phyloP scores from a whole-genome alignment of 2,329 filamentous ascomycete genomes.

The Scortechinia acanthostroma region DNA sequence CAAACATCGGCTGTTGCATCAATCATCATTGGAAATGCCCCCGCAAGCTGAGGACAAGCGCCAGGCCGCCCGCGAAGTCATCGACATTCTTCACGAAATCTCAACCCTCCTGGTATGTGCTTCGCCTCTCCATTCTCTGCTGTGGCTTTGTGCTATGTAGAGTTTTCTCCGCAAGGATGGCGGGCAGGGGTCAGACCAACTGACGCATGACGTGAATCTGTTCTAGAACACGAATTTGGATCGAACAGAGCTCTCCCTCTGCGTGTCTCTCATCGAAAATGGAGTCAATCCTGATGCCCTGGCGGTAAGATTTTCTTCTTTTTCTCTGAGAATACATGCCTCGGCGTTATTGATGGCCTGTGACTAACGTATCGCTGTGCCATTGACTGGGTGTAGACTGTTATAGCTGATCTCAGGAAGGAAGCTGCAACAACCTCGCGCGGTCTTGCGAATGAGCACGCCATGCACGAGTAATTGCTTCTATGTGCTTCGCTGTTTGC shows the following conservation, averaged over 20 bases:
- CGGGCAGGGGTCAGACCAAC: background rate
- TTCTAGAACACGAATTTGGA: constrained; percentile 57
- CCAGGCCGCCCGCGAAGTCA: constrained; percentile 41
- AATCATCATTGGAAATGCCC: too few species aligned
- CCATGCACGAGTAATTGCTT: background rate
- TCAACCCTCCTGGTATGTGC: constrained; percentile 50
- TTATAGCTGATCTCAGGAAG: background rate
- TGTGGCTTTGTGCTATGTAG: too few species aligned
- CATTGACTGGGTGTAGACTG: background rate
- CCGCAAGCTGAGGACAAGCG: constrained; percentile 19
- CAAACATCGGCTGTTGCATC: too few species aligned
- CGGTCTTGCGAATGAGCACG: background rate
- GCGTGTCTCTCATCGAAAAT: constrained; percentile 64
- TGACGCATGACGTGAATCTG: background rate
- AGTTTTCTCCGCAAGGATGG: background rate
- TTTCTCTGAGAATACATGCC: constrained; percentile 7
- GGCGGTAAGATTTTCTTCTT: constrained; percentile 41
- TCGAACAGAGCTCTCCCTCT: constrained; percentile 57
- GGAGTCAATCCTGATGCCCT: constrained; percentile 64
- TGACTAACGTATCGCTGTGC: background rate
- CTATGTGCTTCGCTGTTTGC: too few species aligned
- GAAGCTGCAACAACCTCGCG: background rate
- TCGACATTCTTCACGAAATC: constrained; percentile 42
- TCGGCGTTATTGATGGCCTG: background rate
- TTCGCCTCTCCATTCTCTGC: constrained; percentile 4